phyloP scores from a whole-genome alignment of 257 asterid species.

The Fraxinus pennsylvanica region DNA sequence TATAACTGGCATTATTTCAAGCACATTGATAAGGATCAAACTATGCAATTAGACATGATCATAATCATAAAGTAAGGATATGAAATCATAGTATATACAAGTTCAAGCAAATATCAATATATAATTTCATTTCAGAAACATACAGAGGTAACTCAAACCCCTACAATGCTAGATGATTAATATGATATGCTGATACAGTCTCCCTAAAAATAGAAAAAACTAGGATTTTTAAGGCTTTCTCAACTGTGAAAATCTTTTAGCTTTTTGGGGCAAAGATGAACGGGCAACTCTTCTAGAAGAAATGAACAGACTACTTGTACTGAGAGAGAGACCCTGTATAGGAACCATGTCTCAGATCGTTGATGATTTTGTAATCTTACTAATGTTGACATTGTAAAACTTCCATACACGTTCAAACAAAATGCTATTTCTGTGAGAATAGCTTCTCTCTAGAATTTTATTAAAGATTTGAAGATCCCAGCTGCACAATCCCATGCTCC shows the following conservation, averaged over 20 bases:
- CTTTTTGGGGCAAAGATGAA: not conserved
- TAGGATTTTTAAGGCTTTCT: not conserved
- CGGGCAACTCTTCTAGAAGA: not conserved
- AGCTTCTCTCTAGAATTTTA: not conserved
- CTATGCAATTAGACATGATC: not conserved
- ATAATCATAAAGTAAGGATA: not conserved
- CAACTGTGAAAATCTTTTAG: not conserved
- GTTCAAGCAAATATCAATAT: not conserved
- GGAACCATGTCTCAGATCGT: not conserved
- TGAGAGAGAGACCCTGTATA: not conserved
- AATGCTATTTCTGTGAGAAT: not conserved
- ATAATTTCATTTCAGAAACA: slow-evolving; percentile 4
- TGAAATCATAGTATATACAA: not conserved
- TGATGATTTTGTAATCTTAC: not conserved
- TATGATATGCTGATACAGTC: not conserved
- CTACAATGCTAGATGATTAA: not conserved
- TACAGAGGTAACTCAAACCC: not conserved
- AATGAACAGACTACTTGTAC: not conserved
- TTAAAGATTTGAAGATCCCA: not conserved
- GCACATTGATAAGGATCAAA: slow-evolving; percentile 11
- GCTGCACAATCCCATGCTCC: no score
- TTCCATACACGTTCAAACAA: not conserved
- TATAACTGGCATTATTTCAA: slow-evolving; percentile 46
- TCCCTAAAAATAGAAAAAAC: not conserved
- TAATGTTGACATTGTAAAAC: not conserved